phyloP scores from a whole-genome alignment of 768 basidiomycete genomes.

The Serendipita sp. region DNA sequence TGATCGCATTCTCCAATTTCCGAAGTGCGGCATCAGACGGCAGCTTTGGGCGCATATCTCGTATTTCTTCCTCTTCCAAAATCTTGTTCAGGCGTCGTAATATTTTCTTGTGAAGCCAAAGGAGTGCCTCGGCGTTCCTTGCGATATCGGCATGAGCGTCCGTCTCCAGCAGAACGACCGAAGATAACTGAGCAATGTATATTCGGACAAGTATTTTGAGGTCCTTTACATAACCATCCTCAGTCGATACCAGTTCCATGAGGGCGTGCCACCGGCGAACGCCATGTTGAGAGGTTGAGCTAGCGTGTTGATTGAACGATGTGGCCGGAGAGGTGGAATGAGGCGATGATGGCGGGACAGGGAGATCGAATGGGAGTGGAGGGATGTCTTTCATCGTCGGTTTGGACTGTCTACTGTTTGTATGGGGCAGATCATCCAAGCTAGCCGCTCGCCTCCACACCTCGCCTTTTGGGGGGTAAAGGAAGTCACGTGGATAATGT shows the following conservation, averaged over 20 bases:
- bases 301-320: not conserved
- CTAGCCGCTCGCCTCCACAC: not conserved
- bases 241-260: slow-evolving; percentile 70
- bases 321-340: not conserved
- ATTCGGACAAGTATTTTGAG: slow-evolving; percentile 58
- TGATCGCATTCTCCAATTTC: slow-evolving; percentile 31
- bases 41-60: not conserved
- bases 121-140: slow-evolving; percentile 52
- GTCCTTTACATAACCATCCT: slow-evolving; percentile 67
- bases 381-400: not conserved
- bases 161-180: slow-evolving; percentile 26
- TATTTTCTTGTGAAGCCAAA: slow-evolving; percentile 53
- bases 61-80: not conserved
- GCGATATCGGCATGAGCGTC: slow-evolving; percentile 40
- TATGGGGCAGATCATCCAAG: not conserved
- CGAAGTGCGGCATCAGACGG: not conserved
- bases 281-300: not conserved
- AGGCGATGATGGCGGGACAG: too few relatives aligned
- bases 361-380: too few relatives aligned
- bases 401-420: not conserved
- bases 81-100: slow-evolving; percentile 33
- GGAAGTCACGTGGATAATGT: not conserved
- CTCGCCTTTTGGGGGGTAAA: not conserved
- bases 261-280: slow-evolving; percentile 49
- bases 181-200: slow-evolving; percentile 20